These are phyloP conservation scores for Lactarius psammicola DNA, from an alignment of 768 basidiomycete genomes.

Conservation along the genomic window DNA sequence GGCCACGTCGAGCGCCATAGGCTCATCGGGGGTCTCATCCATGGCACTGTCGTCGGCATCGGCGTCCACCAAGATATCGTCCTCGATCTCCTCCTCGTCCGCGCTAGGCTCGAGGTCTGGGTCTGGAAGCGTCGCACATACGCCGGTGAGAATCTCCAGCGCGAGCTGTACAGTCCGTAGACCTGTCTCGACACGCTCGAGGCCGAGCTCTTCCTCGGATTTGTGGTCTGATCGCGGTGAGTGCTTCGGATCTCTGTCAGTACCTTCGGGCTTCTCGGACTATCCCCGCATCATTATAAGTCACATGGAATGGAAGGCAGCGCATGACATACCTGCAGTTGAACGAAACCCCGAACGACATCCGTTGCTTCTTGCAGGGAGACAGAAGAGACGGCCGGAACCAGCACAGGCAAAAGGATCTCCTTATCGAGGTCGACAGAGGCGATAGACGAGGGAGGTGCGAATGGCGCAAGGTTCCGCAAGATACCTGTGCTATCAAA, in stretches of 20 bases:
- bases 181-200: slow-evolving; percentile 69
- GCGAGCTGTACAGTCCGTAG: slow-evolving; percentile 75
- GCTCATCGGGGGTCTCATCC: slow-evolving; percentile 35
- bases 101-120: slow-evolving; percentile 48
- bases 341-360: slow-evolving; percentile 51
- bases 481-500: slow-evolving; percentile 59
- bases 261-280: slow-evolving; percentile 57
- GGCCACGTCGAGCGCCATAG: slow-evolving; percentile 31
- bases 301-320: slow-evolving; percentile 9
- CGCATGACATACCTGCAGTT: slow-evolving; percentile 45
- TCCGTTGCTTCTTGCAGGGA: slow-evolving; percentile 52
- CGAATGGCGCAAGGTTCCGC: slow-evolving; percentile 73
- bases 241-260: slow-evolving; percentile 10
- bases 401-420: slow-evolving; percentile 66
- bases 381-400: slow-evolving; percentile 60
- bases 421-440: slow-evolving; percentile 68
- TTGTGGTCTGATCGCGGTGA: slow-evolving; percentile 64
- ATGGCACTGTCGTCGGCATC: slow-evolving; percentile 42
- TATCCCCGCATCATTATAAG: neutral
- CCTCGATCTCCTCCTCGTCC: slow-evolving; percentile 36
- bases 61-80: slow-evolving; percentile 46
- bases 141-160: slow-evolving; percentile 84
- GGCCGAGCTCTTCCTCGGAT: slow-evolving; percentile 60
- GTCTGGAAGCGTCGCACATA: slow-evolving; percentile 86
- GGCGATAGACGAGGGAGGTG: slow-evolving; percentile 61